Percentiles rank a stretch among this genome's conserved stretches.
phyloP scores from a whole-genome alignment of 2,329 filamentous ascomycete species.

The Sporothrix dimorphospora region DNA sequence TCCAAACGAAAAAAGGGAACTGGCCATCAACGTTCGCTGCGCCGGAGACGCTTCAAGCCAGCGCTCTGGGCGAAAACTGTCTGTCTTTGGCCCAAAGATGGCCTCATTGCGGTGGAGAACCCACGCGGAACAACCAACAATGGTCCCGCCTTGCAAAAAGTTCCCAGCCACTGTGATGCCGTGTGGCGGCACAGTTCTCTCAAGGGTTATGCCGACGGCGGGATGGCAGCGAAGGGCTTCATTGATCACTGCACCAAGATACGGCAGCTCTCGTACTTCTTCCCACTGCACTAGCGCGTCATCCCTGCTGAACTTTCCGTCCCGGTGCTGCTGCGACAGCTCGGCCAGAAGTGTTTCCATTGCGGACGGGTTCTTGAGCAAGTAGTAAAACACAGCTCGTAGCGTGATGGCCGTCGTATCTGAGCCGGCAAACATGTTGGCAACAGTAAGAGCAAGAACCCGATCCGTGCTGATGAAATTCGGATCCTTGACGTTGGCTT shows the following conservation, averaged over 20 bases:
- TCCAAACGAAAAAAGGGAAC: background rate
- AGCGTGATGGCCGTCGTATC: slow-evolving; percentile 68
- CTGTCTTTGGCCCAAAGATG: background rate
- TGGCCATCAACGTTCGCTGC: background rate
- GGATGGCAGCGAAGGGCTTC: slow-evolving; percentile 1
- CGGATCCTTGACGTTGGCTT: background rate
- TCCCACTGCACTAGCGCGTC: slow-evolving; percentile 50
- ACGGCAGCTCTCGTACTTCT: slow-evolving; percentile 58
- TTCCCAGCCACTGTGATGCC: background rate
- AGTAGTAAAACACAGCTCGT: slow-evolving; percentile 63
- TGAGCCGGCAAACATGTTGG: slow-evolving; percentile 49
- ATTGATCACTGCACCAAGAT: slow-evolving; percentile 63
- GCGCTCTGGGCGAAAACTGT: background rate
- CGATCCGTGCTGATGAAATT: slow-evolving; percentile 46
- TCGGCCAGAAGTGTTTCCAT: slow-evolving; percentile 57
- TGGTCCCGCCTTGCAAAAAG: background rate
- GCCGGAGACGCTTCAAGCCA: background rate
- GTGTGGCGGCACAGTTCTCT: background rate
- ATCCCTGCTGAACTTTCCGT: background rate
- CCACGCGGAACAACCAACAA: background rate
- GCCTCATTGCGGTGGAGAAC: background rate
- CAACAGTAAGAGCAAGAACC: background rate
- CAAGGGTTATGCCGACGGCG: background rate
- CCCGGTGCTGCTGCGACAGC: slow-evolving; percentile 42
- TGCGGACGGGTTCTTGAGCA: slow-evolving; percentile 57